Evolutionary conservation across 2,329 filamentous ascomycete genomes (phyloP).

Genomic region (Ilyonectria sp.): DNA sequence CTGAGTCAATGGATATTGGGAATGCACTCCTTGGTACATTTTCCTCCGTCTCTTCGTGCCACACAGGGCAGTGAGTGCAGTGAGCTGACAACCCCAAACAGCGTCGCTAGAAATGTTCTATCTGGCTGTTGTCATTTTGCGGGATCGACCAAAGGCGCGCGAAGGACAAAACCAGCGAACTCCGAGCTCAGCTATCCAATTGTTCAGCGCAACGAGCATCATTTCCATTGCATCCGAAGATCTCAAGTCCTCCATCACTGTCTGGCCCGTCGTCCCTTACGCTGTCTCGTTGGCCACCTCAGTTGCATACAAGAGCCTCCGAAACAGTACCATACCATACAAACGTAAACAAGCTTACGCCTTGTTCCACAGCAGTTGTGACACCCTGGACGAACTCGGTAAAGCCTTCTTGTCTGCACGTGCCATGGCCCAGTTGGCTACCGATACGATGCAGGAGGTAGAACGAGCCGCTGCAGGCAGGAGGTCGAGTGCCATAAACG

Average conservation of each 20-base stretch:
- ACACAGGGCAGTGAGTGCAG: neutral
- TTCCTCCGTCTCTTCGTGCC: neutral
- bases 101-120: conserved; percentile 20
- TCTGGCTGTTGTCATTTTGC: conserved; percentile 11
- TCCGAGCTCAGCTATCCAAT: conserved; percentile 3
- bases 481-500: neutral
- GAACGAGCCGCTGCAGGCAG: conserved; percentile 7
- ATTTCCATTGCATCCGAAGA: conserved; percentile 15
- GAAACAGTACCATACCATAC: conserved; percentile 18
- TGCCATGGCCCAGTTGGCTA: conserved; percentile 6
- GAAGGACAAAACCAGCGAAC: neutral
- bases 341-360: conserved; percentile 14
- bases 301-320: conserved; percentile 18
- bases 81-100: neutral
- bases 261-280: conserved; percentile 20
- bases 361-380: conserved; percentile 17
- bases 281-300: conserved; percentile 20
- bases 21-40: neutral
- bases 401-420: conserved; percentile 18
- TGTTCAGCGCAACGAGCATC: conserved; percentile 15
- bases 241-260: conserved; percentile 1
- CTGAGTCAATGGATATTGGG: neutral
- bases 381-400: conserved; percentile 5
- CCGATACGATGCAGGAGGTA: conserved; percentile 15
- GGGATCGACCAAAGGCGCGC: conserved; percentile 2